A percentile compares a stretch with the other conserved stretches of the same genome.
These are phyloP conservation scores for Allomyces arbusculus DNA, from an alignment of 192 early-diverging fungal genomes.

Conservation along the genomic window DNA sequence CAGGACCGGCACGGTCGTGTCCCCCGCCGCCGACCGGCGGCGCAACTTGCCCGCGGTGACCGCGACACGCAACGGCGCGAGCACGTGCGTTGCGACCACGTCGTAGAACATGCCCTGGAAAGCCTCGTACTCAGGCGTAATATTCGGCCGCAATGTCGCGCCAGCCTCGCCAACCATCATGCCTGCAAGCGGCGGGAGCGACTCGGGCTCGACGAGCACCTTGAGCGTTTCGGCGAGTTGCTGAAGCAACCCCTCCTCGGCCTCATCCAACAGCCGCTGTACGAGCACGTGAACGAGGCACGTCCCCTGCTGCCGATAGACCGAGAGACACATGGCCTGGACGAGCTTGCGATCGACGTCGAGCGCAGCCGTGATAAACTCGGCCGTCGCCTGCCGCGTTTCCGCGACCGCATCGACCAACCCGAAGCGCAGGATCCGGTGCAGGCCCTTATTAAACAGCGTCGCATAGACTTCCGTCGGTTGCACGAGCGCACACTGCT, in stretches of 20 bases:
- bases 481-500: background rate
- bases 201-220: background rate
- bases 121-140: background rate
- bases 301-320: background rate
- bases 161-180: background rate
- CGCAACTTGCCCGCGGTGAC: background rate
- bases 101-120: background rate
- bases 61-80: background rate
- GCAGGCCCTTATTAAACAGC: background rate
- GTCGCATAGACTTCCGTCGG: background rate
- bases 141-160: background rate
- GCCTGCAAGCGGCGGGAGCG: background rate
- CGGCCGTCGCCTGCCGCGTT: background rate
- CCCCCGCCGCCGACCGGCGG: background rate
- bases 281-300: background rate
- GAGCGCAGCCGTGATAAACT: background rate
- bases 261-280: background rate
- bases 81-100: background rate
- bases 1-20: background rate
- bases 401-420: background rate
- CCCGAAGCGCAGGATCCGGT: background rate
- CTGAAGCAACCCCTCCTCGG: background rate
- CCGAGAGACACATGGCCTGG: background rate
- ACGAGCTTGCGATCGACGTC: background rate
- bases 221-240: background rate